Evolutionary conservation across 1,139 yeast species (phyloP).

Genomic region (Taphrina flavorubra): DNA sequence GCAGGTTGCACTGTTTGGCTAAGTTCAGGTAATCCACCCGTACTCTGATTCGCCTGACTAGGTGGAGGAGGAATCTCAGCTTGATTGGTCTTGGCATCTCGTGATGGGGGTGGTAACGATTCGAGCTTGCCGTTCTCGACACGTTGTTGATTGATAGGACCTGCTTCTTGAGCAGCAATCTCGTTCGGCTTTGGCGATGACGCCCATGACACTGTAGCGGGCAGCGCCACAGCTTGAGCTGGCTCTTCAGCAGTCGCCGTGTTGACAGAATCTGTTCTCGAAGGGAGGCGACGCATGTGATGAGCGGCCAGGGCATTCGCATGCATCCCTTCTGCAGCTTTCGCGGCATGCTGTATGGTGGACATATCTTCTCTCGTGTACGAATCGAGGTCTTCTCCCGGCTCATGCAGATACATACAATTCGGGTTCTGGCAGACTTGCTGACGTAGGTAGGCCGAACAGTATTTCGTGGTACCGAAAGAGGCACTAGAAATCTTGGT

Average conservation of each 20-base stretch:
- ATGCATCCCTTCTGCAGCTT: conserved; percentile 41
- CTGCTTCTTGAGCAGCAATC: conserved; percentile 49
- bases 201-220: conserved; percentile 55
- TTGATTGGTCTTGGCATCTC: background rate
- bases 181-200: conserved; percentile 55
- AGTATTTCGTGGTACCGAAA: conserved; percentile 97
- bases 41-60: conserved; percentile 27
- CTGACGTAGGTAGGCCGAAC: conserved; percentile 92
- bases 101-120: conserved; percentile 23
- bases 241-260: conserved; percentile 47
- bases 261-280: conserved; percentile 45
- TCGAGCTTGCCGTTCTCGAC: conserved; percentile 24
- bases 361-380: conserved; percentile 91
- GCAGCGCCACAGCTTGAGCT: conserved; percentile 50
- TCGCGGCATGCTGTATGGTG: conserved; percentile 66
- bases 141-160: background rate
- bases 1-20: conserved; percentile 26
- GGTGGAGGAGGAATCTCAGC: conserved; percentile 38
- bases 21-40: conserved; percentile 19
- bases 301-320: conserved; percentile 37
- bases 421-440: conserved; percentile 98
- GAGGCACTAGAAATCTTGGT: conserved; percentile 62
- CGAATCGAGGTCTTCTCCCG: conserved; percentile 95
- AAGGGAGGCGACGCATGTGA: conserved; percentile 47
- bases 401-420: conserved; percentile 98